These are phyloP conservation scores for Acanthamoeba healyi DNA, from an alignment of 208 protist genomes.

Conservation along the genomic window DNA sequence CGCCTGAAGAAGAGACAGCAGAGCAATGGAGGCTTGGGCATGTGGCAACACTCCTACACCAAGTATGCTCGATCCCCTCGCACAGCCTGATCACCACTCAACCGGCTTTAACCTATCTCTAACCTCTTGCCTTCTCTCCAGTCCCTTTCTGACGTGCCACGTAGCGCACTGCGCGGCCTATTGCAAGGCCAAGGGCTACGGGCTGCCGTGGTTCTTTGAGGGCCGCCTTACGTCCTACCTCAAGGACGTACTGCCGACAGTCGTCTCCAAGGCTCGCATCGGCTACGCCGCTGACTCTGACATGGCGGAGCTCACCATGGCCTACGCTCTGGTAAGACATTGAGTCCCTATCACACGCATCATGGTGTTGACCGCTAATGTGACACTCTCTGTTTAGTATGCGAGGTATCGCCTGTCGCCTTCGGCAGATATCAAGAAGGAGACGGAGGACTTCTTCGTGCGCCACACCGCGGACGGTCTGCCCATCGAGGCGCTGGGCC, in stretches of 20 bases:
- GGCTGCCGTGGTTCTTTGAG: constrained; percentile 65
- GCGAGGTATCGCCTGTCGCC: constrained; percentile 41
- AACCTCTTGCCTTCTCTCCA: not conserved
- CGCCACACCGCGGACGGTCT: constrained; percentile 14
- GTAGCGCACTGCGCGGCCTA: constrained; percentile 50
- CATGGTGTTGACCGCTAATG: not conserved
- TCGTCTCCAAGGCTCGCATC: not conserved
- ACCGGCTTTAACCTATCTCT: no score
- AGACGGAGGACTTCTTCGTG: constrained; percentile 57
- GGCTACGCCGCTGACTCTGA: not conserved
- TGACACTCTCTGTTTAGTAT: not conserved
- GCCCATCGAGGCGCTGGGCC: constrained; percentile 63
- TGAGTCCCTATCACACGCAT: no score
- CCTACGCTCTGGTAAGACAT: constrained; percentile 53
- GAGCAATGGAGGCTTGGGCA: not conserved
- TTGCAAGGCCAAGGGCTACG: constrained; percentile 71
- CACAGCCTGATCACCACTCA: not conserved
- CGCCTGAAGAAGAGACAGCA: constrained; percentile 64
- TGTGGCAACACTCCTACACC: constrained; percentile 17
- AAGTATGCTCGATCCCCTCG: not conserved
- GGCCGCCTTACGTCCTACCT: constrained; percentile 36
- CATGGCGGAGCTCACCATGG: not conserved
- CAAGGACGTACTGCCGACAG: constrained; percentile 1
- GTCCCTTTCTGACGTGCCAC: constrained; percentile 22
- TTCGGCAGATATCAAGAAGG: constrained; percentile 37